phyloP scores from a whole-genome alignment of 306 rosid species.

The Notholithocarpus densiflorus region DNA sequence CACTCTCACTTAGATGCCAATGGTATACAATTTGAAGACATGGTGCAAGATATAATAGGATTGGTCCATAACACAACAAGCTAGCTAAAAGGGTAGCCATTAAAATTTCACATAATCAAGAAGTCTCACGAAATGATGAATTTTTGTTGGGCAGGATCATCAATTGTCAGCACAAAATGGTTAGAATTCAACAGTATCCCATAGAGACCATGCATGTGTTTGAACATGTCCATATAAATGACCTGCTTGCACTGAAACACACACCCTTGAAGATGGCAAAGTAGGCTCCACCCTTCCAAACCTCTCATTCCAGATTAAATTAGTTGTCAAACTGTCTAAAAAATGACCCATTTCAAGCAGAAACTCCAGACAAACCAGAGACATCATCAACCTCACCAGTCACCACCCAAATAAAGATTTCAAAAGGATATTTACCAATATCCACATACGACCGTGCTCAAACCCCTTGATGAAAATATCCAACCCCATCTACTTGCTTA shows the following conservation, averaged over 20 bases:
- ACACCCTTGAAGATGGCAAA: not conserved
- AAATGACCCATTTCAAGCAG: no score
- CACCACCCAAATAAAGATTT: no score
- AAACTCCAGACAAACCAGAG: no score
- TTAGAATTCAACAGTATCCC: not conserved
- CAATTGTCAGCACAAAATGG: not conserved
- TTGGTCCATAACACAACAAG: not conserved
- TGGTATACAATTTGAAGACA: not conserved
- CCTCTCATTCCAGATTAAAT: not conserved
- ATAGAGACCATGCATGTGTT: not conserved
- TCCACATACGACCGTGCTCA: not conserved
- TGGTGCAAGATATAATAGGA: not conserved
- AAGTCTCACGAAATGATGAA: not conserved
- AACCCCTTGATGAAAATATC: not conserved
- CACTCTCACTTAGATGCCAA: constrained; percentile 12
- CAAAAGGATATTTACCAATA: not conserved
- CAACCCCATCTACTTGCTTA: not conserved
- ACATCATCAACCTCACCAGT: no score
- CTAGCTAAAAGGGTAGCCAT: not conserved
- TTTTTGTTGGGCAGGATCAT: not conserved
- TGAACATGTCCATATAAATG: not conserved
- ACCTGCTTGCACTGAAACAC: not conserved
- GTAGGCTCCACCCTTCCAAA: not conserved
- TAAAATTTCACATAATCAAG: not conserved
- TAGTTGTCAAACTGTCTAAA: no score